Evolutionary conservation across 176 grass and related monocot genomes (phyloP), one percentile per base, ranked within the genome.

Genomic region (Cocos nucifera): DNA sequence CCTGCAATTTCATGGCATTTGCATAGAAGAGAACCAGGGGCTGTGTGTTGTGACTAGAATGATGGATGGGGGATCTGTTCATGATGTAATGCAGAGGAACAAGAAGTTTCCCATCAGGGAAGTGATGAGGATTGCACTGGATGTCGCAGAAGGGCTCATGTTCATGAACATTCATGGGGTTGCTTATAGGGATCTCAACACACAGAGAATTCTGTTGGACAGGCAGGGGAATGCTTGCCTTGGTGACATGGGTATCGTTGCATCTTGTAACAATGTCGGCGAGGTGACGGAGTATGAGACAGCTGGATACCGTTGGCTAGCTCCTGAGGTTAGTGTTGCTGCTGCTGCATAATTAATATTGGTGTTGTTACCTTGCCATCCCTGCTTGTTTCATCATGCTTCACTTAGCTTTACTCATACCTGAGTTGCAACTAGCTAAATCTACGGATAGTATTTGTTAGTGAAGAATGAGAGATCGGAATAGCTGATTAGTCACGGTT

Each of bases 281-380:
- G 93, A 98, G 76, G 85, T 91, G 29, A 97, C 87, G 0, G 92
- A 92, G 76, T 98, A 98, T 15, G 93, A 98, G 70, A 98, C 93
- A 0, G 86, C 88, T 58, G 93, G 93, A 3, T 98, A 92, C 59
- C 81, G 88, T 22, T 98, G 93, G 93, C 73, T 98, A 48, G 93
- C 93, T 70, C 93, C 93, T 35, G 93, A 98, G 93, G 93, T 98
- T 80, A 79, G 88, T 72, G 64, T 22, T 7, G 1, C 14, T 12
- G 8, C 2, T 12, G 9, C 2, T 12, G 9, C 9, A 12, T 44
- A 14, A 44, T 44, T 44, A 12, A 44, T 12, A 44, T 14, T 44
- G 35, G 8, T 44, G 10, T 44, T 44, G 10, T 12, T 55, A 48
- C 49, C 16, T 72, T 32, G 15, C 58, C 21, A 5, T 14, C 24